Conservation (phyloP, 805 yeast genomes). For the Maudiozyma pseudohumilis region DNA sequence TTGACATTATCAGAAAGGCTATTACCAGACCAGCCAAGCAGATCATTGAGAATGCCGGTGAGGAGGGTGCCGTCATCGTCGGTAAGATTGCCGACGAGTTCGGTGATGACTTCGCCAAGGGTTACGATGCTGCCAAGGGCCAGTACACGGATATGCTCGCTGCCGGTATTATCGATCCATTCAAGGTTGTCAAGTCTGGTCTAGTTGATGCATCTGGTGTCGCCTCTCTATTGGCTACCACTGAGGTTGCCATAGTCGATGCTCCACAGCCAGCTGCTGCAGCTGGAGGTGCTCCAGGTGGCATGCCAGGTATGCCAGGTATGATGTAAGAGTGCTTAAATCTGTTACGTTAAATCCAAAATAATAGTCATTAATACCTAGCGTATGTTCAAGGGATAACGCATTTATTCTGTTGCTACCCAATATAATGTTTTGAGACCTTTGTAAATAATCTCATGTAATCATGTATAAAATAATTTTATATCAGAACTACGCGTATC, state of each 20-base stretch:
- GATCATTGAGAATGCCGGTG: conserved; percentile 94
- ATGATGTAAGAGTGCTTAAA: conserved; percentile 11
- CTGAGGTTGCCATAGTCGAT: conserved; percentile 96
- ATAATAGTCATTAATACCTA: no score
- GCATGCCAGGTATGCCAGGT: conserved; percentile 45
- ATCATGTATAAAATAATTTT: no score
- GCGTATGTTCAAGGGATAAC: no score
- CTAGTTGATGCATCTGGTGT: conserved; percentile 95
- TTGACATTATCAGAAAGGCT: conserved; percentile 84
- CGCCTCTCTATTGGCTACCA: conserved; percentile 92
- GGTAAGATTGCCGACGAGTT: conserved; percentile 58
- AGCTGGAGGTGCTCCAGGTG: conserved; percentile 39
- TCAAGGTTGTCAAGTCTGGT: conserved; percentile 95
- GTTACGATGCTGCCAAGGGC: conserved; percentile 88
- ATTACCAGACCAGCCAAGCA: conserved; percentile 92
- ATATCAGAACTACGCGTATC: no score
- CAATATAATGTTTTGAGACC: no score
- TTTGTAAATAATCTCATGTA: no score
- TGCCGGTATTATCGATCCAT: conserved; percentile 96
- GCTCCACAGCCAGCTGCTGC: conserved; percentile 76
- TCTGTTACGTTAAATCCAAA: not conserved
- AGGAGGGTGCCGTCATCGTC: conserved; percentile 93
- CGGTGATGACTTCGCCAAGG: conserved; percentile 71
- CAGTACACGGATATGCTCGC: conserved; percentile 93
- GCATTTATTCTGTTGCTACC: no score